A percentile compares a stretch with the other conserved stretches of the same genome.
These are phyloP conservation scores for Paralagenidium karlingii DNA, from an alignment of 352 stramenopile genomes.

Conservation along the genomic window DNA sequence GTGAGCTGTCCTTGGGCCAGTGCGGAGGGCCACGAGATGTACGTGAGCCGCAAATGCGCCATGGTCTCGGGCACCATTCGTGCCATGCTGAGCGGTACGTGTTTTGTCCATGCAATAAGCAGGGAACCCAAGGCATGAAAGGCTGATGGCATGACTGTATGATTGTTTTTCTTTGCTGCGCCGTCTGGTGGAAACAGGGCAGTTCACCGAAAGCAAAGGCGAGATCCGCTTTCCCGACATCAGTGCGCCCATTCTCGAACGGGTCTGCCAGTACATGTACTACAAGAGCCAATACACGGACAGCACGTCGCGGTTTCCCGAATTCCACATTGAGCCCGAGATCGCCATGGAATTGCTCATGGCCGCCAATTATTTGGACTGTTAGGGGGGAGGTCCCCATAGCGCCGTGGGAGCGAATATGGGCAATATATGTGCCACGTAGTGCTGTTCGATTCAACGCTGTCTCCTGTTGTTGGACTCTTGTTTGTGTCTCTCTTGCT, in stretches of 20 bases:
- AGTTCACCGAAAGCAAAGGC: constrained; percentile 88
- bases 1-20: no score
- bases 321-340: constrained; percentile 98
- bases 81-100: constrained; percentile 92
- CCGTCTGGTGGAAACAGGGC: constrained; percentile 21
- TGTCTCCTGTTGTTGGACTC: no score
- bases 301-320: constrained; percentile 88
- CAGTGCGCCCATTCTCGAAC: constrained; percentile 92
- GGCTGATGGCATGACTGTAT: not conserved
- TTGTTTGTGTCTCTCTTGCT: no score
- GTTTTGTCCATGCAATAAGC: not conserved
- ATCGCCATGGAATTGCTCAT: constrained; percentile 96
- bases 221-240: constrained; percentile 98
- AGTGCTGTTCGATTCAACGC: no score
- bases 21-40: constrained; percentile 92
- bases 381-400: no score
- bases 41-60: constrained; percentile 88
- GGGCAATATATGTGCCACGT: no score
- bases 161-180: not conserved
- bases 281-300: constrained; percentile 97
- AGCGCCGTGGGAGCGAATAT: no score
- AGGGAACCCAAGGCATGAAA: not conserved
- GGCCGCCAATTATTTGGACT: constrained; percentile 96
- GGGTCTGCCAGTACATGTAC: constrained; percentile 97
- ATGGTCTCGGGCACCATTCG: constrained; percentile 94